phyloP scores from a whole-genome alignment of 257 asterid genomes.

The Handroanthus guayacan region DNA sequence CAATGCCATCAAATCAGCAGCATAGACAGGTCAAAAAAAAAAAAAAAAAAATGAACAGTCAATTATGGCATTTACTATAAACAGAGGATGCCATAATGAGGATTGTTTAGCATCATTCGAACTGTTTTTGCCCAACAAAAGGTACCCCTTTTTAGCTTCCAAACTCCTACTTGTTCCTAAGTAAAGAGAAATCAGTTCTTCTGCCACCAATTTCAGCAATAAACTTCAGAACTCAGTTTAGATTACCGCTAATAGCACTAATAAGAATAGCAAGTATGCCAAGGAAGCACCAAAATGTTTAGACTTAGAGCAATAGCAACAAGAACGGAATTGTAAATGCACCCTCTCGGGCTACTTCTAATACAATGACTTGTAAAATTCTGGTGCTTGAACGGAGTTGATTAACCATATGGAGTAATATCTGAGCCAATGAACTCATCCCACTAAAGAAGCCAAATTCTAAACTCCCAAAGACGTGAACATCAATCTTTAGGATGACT shows the following conservation, averaged over 20 bases:
- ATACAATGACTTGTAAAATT: constrained; percentile 14
- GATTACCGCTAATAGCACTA: constrained; percentile 5
- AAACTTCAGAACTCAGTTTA: neutral
- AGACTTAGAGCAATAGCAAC: neutral
- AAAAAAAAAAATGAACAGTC: constrained; percentile 16
- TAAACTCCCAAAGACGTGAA: neutral
- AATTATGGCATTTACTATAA: neutral
- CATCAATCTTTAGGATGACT: neutral
- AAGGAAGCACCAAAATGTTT: constrained; percentile 22
- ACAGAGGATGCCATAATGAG: neutral
- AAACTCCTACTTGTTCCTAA: too few species aligned
- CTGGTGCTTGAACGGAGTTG: neutral
- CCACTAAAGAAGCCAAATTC: constrained; percentile 13
- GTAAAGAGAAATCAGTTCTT: too few species aligned
- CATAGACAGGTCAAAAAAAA: constrained; percentile 10
- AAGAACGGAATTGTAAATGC: neutral
- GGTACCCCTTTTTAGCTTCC: neutral
- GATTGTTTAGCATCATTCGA: constrained; percentile 9
- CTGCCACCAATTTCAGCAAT: neutral
- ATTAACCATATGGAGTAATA: neutral
- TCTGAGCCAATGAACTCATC: neutral
- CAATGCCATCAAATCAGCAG: constrained; percentile 3
- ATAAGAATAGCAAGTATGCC: neutral
- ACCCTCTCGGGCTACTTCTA: neutral
- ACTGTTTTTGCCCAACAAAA: constrained; percentile 1